These are phyloP conservation scores for Hygrophorus pudorinus DNA, from an alignment of 768 basidiomycete species.

Conservation along the genomic window DNA sequence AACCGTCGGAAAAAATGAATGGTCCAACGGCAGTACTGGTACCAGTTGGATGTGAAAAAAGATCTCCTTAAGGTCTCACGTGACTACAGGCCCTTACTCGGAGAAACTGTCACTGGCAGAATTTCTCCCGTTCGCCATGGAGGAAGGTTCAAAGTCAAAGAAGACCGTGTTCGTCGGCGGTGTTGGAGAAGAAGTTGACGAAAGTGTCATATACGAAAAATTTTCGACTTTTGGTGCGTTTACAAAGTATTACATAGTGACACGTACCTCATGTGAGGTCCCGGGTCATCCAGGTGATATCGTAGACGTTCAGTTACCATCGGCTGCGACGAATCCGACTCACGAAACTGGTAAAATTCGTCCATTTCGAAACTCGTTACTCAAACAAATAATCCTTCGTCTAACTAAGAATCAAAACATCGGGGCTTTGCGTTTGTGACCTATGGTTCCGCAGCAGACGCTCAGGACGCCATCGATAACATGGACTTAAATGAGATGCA, in stretches of 20 bases:
- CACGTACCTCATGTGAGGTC: too few species aligned
- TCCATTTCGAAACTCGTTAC: slow-evolving; percentile 1
- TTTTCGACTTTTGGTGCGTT: slow-evolving; percentile 83
- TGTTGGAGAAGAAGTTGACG: slow-evolving; percentile 76
- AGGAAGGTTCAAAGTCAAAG: slow-evolving; percentile 77
- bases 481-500: slow-evolving; percentile 91
- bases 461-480: slow-evolving; percentile 96
- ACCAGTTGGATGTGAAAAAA: neutral
- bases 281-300: slow-evolving; percentile 86
- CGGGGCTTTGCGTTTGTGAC: slow-evolving; percentile 94
- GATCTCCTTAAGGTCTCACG: neutral
- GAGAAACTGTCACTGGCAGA: too few species aligned
- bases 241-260: too few species aligned
- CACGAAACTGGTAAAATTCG: slow-evolving; percentile 42
- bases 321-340: slow-evolving; percentile 62
- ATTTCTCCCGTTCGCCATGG: slow-evolving; percentile 51
- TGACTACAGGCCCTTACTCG: neutral
- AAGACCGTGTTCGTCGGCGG: slow-evolving; percentile 83
- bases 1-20: too few species aligned
- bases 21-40: too few species aligned
- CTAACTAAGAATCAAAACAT: slow-evolving; percentile 62
- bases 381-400: neutral
- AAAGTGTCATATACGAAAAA: slow-evolving; percentile 59
- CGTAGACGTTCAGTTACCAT: slow-evolving; percentile 83
- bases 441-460: slow-evolving; percentile 69